Percentiles rank a stretch among this genome's conserved stretches.
phyloP scores from a whole-genome alignment of 257 asterid species.

The Solanum chilense region DNA sequence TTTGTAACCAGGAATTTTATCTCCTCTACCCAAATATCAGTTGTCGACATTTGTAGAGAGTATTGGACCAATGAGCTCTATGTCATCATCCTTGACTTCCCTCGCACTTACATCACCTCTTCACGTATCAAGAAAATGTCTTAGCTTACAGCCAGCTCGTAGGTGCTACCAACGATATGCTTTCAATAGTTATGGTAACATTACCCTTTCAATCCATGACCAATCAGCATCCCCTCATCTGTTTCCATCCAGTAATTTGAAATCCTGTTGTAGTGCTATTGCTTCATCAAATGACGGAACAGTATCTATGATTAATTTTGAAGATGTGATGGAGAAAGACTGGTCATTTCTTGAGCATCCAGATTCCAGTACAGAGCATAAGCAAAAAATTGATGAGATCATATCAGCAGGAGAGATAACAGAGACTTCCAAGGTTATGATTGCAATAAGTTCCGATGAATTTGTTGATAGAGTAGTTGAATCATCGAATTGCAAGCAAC shows the following conservation, averaged over 20 bases:
- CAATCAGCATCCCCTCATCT: slow-evolving; percentile 5
- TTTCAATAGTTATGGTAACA: neutral
- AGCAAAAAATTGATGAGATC: slow-evolving; percentile 34
- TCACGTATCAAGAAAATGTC: slow-evolving; percentile 4
- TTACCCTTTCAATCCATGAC: slow-evolving; percentile 10
- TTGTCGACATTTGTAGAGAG: neutral
- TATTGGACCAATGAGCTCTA: slow-evolving; percentile 16
- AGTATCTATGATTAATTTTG: slow-evolving; percentile 33
- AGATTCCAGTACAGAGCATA: slow-evolving; percentile 30
- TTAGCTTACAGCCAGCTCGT: neutral
- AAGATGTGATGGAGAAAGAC: slow-evolving; percentile 61
- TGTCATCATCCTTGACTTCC: slow-evolving; percentile 21
- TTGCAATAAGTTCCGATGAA: slow-evolving; percentile 65
- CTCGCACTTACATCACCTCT: slow-evolving; percentile 12
- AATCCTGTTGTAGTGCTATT: slow-evolving; percentile 9
- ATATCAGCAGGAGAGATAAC: slow-evolving; percentile 47
- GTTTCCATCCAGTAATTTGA: slow-evolving; percentile 2
- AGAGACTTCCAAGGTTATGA: slow-evolving; percentile 52
- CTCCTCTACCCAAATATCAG: neutral
- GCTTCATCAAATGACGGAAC: slow-evolving; percentile 30
- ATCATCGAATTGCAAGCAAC: slow-evolving; percentile 39
- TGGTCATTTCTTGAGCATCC: slow-evolving; percentile 67
- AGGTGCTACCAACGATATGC: neutral
- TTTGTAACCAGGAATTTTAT: neutral
- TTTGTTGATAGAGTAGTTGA: slow-evolving; percentile 57